Evolutionary conservation across 2,329 filamentous ascomycete species (phyloP), one percentile per base, ranked within the genome.

Genomic region (Aspergillus quadrilineatus): DNA sequence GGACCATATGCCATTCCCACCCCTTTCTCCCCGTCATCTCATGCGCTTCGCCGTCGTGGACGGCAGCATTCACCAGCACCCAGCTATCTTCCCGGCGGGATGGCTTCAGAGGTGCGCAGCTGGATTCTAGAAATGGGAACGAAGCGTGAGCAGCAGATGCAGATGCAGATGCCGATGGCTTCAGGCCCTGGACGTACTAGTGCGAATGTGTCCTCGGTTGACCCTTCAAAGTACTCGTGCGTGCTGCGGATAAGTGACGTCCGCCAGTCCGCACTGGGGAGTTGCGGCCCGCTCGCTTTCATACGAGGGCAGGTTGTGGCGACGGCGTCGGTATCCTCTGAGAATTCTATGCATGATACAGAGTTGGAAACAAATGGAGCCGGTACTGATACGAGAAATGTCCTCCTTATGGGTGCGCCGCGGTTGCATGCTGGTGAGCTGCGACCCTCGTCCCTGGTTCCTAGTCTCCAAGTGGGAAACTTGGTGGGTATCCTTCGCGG

Each of bases 41-140:
- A 63, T 34, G 63, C 67, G 0, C 57, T 72, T 3, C 64, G 61
- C 10, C 67, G 72, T 5, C 66, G 68, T n/a, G 71, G 73, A 7
- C 61, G 69, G 30, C 54, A 59, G 1, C 66, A 63, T 7, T 50
- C 62, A 1, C 56, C 55, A n/a, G 60, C 56, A 1, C 62, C 63
- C 9, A 61, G 54, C 5, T 76, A 74, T 59, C 45, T 71, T 0
- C 65, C 72, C 1, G 73, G 70, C 5, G 75, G 75, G 4, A 74
- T 77, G 70, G 74, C 75, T 6, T 66, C 73, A 1, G 67, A 74
- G 50, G 69, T 75, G 29, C 73, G 73, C n/a, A 67, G 69, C 53
- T 77, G 75, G 75, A 65, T 77, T 8, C 53, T 77, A 4, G 75
- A 77, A 50, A 68, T 67, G 55, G 73, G 69, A 8, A 59, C 69